Evolutionary conservation across 331 rosid genomes (phyloP).

Genomic region (Cydonia oblonga): DNA sequence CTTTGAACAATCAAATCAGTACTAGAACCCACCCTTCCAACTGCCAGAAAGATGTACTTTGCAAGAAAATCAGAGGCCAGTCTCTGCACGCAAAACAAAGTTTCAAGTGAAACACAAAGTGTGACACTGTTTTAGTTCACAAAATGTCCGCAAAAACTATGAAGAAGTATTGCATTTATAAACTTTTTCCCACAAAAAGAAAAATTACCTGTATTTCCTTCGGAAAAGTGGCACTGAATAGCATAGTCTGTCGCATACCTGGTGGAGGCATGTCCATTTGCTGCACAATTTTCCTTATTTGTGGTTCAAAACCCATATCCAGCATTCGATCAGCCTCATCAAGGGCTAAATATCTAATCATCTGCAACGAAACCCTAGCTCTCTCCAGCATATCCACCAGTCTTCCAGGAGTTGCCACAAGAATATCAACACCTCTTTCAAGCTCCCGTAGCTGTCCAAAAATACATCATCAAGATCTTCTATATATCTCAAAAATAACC

Average conservation of each 20-base stretch:
- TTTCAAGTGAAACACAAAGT: constrained; percentile 5
- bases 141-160: neutral
- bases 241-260: constrained; percentile 71
- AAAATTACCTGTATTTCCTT: constrained; percentile 69
- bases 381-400: constrained; percentile 83
- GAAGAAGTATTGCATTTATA: neutral
- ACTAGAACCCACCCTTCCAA: constrained; percentile 92
- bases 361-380: constrained; percentile 72
- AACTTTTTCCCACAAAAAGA: neutral
- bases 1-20: constrained; percentile 75
- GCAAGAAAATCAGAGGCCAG: constrained; percentile 83
- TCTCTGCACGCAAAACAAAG: constrained; percentile 47
- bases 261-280: constrained; percentile 90
- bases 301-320: constrained; percentile 92
- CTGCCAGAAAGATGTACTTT: constrained; percentile 63
- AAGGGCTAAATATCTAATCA: constrained; percentile 62
- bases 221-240: constrained; percentile 86
- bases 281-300: constrained; percentile 73
- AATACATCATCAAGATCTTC: constrained; percentile 10
- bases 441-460: constrained; percentile 61
- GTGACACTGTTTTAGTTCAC: neutral
- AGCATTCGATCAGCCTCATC: constrained; percentile 89
- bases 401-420: constrained; percentile 90
- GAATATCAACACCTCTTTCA: constrained; percentile 89
- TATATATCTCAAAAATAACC: neutral